Base-by-base conservation (phyloP, 306 rosid genomes). In the Prunus padus region DNA sequence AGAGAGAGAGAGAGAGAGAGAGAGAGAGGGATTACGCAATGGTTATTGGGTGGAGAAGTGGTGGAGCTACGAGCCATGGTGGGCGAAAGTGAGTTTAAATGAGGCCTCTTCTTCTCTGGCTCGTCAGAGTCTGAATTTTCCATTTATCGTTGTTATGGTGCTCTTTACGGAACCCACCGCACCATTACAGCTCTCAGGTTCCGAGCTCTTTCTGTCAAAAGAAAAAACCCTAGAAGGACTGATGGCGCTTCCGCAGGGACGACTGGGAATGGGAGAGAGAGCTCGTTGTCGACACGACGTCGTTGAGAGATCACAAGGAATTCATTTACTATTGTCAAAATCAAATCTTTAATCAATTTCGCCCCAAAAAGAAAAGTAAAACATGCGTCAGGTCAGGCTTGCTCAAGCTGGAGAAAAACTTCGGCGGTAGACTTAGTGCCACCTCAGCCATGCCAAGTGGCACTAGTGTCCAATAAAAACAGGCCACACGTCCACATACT, bases 21-120 rank as follows among this genome's bases (percentile, higher is more conserved):
- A 67, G 25, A 12, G 42, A 25, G 6, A 30, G 14, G 8, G 23
- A 71, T 81, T 84, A 90, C 96, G 67, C 61, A 80, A 57, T 86
- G 89, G 69, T 77, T 87, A 49, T 72, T 79, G 51, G 90, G 79
- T 2, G 83, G 81, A 46, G 91, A 80, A 22, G 81, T 79, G 75
- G 70, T 77, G 59, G 96, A 90, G 77, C 84, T 92, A 44, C 89
- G 86, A 11, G 91, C 78, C 76, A 78, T 73, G 81, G 86, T 76
- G 45, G 91, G 67, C 31, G 92, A 86, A 15, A 85, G 75, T 0
- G 93, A 83, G 52, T 82, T 80, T 79, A 87, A 84, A 79, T 92
- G 94, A 75, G 86, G 96, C 82, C 91, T 89, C 91, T 92, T 92
- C 89, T 85, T 90, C 55, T 86, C 87, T 23, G 94, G 96, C 77